Evolutionary conservation across 345 rosid species (phyloP), one percentile per base, ranked within the genome.

Genomic region (Brassica cretica): DNA sequence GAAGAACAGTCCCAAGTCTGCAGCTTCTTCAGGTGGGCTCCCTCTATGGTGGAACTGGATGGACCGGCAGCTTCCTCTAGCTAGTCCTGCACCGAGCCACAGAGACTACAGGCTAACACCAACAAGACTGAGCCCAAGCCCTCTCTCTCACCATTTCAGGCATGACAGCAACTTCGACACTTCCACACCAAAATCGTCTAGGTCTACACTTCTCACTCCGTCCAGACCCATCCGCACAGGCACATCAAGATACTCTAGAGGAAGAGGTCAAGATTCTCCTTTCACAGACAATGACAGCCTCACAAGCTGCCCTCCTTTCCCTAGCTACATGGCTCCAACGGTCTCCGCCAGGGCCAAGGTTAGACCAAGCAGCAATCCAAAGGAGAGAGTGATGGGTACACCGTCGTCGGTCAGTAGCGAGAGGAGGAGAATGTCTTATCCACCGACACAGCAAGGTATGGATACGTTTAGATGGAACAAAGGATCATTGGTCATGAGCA

Each of bases 31-130:
- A 2, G 84, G 85, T 2, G 94, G 88, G 60, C 88, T 86, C 59
- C 93, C 99, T 18, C 88, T 91, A 89, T 91, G 99, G 99, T 96
- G 96, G 97, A 96, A 87, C 84, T 91, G 97, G 98, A 64, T 82
- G 72, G 99, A 93, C 58, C 84, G 86, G 8, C 97, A 93, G 73
- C 76, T 88, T 21, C 92, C 91, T 55, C 73, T 75, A 25, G 49
- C 81, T 51, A 89, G 76, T 74, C 76, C 82, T 55, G 76, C 82
- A 3, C 92, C 88, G 64, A 86, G 80, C 76, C 84, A 79, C 5
- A 51, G 56, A 51, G 56, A 51, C 14, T 72, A 49, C 53, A 72
- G 81, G 84, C 77, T 8, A 76, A 81, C 80, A 71, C 83, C 83
- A 49, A 24, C 83, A 71, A 89, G 87, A 85, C 15, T 81, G 66